phyloP scores from a whole-genome alignment of 2,329 filamentous ascomycete genomes.

The Elsinoe fawcettii region DNA sequence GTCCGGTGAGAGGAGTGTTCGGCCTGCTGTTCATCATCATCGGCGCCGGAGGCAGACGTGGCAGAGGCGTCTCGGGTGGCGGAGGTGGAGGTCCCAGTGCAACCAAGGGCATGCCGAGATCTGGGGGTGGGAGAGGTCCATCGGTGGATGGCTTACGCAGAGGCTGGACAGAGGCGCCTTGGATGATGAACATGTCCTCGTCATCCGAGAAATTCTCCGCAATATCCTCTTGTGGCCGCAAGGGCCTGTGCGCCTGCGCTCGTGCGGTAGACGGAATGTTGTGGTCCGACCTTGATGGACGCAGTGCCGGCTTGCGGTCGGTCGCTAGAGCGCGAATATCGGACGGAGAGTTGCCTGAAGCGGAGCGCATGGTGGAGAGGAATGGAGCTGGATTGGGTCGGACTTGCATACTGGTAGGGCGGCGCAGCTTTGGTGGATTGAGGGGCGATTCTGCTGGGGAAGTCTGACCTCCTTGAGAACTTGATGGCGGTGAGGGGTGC shows the following conservation, averaged over 20 bases:
- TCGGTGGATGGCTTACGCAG: conserved; percentile 5
- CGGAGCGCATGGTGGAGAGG: conserved; percentile 31
- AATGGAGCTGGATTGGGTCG: conserved; percentile 37
- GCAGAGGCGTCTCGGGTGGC: conserved; percentile 39
- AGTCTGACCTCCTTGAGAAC: neutral
- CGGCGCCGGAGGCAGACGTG: conserved; percentile 18
- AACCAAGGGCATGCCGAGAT: conserved; percentile 32
- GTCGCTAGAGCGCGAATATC: conserved; percentile 22
- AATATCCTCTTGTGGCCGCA: neutral
- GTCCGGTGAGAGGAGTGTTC: neutral
- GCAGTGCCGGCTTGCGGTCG: conserved; percentile 24
- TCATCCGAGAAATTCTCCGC: neutral
- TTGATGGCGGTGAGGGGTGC: conserved; percentile 15
- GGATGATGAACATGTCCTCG: conserved; percentile 11
- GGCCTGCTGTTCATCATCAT: conserved; percentile 1
- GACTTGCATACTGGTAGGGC: conserved; percentile 39
- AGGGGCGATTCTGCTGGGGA: neutral
- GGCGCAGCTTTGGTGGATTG: conserved; percentile 24
- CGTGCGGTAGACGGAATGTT: neutral
- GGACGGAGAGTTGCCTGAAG: conserved; percentile 19
- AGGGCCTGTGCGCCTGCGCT: neutral
- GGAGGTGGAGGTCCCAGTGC: conserved; percentile 40
- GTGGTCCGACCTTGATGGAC: neutral
- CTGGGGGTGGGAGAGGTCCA: conserved; percentile 20
- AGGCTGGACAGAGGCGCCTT: conserved; percentile 8